Conservation (phyloP, 192 early-diverging fungal species). For the Thamnidium elegans region DNA sequence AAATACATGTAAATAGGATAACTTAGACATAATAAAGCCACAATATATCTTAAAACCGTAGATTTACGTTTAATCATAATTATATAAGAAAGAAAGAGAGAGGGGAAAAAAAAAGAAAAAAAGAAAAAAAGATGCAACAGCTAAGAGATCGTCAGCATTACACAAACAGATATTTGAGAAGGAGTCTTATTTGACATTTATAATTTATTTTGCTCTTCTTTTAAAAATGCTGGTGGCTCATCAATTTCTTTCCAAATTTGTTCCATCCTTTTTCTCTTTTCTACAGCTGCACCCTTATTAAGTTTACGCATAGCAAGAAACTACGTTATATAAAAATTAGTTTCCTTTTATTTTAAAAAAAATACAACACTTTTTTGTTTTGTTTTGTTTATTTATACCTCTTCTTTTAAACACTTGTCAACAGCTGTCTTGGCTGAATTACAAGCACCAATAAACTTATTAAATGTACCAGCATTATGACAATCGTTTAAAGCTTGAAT, state of each 20-base stretch:
- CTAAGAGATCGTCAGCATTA: no score
- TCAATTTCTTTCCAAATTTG: constrained; percentile 55
- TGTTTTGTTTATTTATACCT: constrained; percentile 34
- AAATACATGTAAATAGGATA: no score
- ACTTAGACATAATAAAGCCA: no score
- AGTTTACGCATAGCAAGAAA: constrained; percentile 44
- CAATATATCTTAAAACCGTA: no score
- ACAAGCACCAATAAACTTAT: constrained; percentile 50
- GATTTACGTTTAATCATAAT: no score
- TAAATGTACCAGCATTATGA: constrained; percentile 46
- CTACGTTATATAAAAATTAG: constrained; percentile 24
- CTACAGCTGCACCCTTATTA: constrained; percentile 43
- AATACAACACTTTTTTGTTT: neutral
- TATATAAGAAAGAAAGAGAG: no score
- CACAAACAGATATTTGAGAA: no score
- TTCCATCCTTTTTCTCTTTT: constrained; percentile 44
- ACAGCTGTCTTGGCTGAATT: constrained; percentile 48
- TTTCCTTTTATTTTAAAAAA: neutral
- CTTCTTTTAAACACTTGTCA: constrained; percentile 50
- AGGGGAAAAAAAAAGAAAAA: no score
- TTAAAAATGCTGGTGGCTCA: constrained; percentile 36
- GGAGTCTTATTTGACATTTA: no score
- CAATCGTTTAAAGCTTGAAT: constrained; percentile 55
- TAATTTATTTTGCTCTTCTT: neutral
- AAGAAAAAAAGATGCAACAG: no score